phyloP scores from a whole-genome alignment of 441 rosid species.

The Adansonia gregorii region DNA sequence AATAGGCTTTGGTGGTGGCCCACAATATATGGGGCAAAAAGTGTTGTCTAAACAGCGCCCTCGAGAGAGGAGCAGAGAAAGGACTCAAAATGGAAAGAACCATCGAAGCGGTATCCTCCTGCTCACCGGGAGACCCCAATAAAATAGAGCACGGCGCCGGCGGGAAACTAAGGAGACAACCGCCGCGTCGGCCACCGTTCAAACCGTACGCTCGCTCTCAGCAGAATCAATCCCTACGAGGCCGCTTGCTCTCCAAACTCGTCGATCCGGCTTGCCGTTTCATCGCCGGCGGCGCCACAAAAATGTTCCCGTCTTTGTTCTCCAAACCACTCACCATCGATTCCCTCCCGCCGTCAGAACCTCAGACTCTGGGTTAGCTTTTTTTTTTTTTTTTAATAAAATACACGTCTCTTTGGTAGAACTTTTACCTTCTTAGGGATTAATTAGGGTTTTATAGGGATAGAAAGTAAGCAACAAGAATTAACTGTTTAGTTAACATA shows the following conservation, averaged over 20 bases:
- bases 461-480: background rate
- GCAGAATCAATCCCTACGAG: constrained; percentile 42
- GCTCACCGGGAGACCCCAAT: constrained; percentile 17
- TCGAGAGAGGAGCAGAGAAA: background rate
- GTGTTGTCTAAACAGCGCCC: too few species aligned
- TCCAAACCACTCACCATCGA: constrained; percentile 38
- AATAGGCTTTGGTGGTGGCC: too few species aligned
- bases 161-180: constrained; percentile 60
- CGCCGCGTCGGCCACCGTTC: constrained; percentile 42
- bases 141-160: constrained; percentile 52
- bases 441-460: constrained; percentile 26
- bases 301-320: constrained; percentile 67
- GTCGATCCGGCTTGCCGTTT: constrained; percentile 77
- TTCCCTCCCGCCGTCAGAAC: constrained; percentile 43
- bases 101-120: constrained; percentile 40
- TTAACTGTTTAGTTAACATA: background rate
- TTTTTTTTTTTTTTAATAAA: too few species aligned
- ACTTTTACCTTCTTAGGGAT: background rate
- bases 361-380: constrained; percentile 46
- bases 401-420: background rate
- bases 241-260: constrained; percentile 68
- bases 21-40: too few species aligned
- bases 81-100: constrained; percentile 34
- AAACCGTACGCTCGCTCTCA: constrained; percentile 74
- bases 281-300: constrained; percentile 57